Percentiles rank a stretch among this genome's conserved stretches.
These are phyloP conservation scores for Neonectria sp. DNA, from an alignment of 2,329 filamentous ascomycete genomes.

Conservation along the genomic window DNA sequence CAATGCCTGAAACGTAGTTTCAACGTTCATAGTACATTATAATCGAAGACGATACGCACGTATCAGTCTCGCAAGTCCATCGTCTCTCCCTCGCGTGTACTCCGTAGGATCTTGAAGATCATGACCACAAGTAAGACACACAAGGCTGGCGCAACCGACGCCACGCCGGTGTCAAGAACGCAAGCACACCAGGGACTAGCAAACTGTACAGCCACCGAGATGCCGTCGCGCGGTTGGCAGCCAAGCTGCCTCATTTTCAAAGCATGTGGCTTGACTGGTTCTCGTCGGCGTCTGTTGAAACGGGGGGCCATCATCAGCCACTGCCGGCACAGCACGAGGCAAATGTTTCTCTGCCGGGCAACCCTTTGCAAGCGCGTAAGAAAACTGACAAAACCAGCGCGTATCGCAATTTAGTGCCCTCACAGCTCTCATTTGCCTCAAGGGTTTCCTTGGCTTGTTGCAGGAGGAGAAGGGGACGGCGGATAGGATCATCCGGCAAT, in stretches of 20 bases:
- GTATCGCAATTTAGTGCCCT: slow-evolving; percentile 5
- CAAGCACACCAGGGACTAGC: not conserved
- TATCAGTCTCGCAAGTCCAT: not conserved
- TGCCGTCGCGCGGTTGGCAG: not conserved
- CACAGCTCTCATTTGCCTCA: not conserved
- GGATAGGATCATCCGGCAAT: slow-evolving; percentile 40
- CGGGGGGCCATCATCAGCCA: slow-evolving; percentile 6
- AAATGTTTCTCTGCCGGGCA: not conserved
- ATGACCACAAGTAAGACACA: slow-evolving; percentile 6
- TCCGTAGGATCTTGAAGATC: not conserved
- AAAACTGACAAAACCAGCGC: not conserved
- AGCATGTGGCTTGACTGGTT: slow-evolving; percentile 17
- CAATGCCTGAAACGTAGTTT: slow-evolving; percentile 17
- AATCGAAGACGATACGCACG: slow-evolving; percentile 4
- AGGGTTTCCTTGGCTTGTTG: slow-evolving; percentile 13
- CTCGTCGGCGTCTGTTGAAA: slow-evolving; percentile 20
- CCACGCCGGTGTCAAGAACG: not conserved
- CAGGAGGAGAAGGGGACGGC: slow-evolving; percentile 1
- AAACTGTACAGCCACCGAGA: slow-evolving; percentile 1
- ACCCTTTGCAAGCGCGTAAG: not conserved
- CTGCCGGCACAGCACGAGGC: not conserved
- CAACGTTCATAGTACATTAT: slow-evolving; percentile 16
- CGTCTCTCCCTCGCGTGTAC: not conserved
- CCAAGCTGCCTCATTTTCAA: not conserved
- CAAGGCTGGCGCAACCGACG: slow-evolving; percentile 3